Base-by-base conservation (phyloP, 495 filamentous ascomycete species). In the Hypomontagnella monticulosa region DNA sequence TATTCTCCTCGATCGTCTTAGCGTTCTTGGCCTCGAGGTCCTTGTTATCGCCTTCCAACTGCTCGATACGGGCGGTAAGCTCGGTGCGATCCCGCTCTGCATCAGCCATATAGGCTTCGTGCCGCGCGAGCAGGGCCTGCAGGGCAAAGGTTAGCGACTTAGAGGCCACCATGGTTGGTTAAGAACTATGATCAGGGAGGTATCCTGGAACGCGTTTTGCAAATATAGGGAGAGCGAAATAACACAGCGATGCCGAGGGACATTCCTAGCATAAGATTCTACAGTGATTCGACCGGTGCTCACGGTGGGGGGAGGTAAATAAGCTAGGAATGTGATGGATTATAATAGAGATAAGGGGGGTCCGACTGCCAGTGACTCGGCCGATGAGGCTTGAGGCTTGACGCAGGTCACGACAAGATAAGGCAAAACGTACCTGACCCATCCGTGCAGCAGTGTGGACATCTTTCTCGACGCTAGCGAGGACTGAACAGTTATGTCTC, bases 21-120 rank as follows among this genome's bases (percentile, higher is more conserved):
- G 85, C 85, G 76, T 97, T 97, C 56, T 83, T 83, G 9, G 78
- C 78, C 73, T 97, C 91, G 23, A 93, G 83, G 53, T 88, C 80
- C 64, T 78, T 81, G 73, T 93, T 96, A 63, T 96, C 90, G 48
- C 75, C 78, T 76, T 97, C 93, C 15, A 99, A 78, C 61, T 80
- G 79, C 56, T 91, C 88, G 66, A 97, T 91, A 41, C 81, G 90
- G 36, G 80, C 76, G 10, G 83, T 80, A 80, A 96, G 86, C 30
- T 85, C 86, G 42, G 77, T 75, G 12, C 95, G 88, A 70, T 97
- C 91, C 51, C 87, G 84, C 80, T 96, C 93, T 50, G 92, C 90
- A 72, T 97, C 92, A 15, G 87, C 89, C 82, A 97, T 91, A 75
- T 96, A 97, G 37, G 88, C 86, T 78, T 97, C 94, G 84, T 98